phyloP scores from a whole-genome alignment of 1,284 basidiomycete species.

The Tranzscheliella williamsii region DNA sequence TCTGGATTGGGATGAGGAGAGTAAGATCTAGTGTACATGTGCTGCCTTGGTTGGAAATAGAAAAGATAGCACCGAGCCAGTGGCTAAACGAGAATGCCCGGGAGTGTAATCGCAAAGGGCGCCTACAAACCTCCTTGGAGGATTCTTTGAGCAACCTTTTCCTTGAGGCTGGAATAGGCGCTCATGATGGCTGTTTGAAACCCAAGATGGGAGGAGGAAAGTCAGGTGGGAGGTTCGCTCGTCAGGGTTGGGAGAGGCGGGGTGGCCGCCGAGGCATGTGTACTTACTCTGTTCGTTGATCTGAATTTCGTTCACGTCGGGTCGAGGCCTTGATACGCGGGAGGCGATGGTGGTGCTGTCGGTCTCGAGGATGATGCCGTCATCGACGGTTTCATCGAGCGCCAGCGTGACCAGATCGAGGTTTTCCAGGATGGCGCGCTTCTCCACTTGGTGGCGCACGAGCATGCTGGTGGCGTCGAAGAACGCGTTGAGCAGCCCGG shows the following conservation, averaged over 20 bases:
- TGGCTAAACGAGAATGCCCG: too few species aligned
- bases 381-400: slow-evolving; percentile 95
- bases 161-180: slow-evolving; percentile 58
- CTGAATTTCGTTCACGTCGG: slow-evolving; percentile 92
- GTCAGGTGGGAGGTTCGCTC: too few species aligned
- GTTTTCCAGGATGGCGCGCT: slow-evolving; percentile 91
- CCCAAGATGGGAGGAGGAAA: not conserved
- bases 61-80: too few species aligned
- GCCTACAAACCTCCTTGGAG: slow-evolving; percentile 48
- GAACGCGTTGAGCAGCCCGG: slow-evolving; percentile 78
- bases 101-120: not conserved
- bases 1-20: too few species aligned
- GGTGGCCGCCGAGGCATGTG: too few species aligned
- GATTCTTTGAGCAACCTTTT: slow-evolving; percentile 54
- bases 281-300: slow-evolving; percentile 85
- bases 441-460: slow-evolving; percentile 84
- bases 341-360: slow-evolving; percentile 93
- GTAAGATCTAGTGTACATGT: too few species aligned
- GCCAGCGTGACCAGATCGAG: slow-evolving; percentile 89
- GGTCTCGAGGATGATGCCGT: slow-evolving; percentile 96
- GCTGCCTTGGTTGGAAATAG: too few species aligned
- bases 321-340: slow-evolving; percentile 85
- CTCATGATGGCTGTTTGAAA: slow-evolving; percentile 60
- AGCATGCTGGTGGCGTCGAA: slow-evolving; percentile 83
- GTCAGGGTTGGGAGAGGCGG: too few species aligned